Evolutionary conservation across 2,329 filamentous ascomycete genomes (phyloP), one percentile per base, ranked within the genome.

Genomic region (Cercospora sp.): DNA sequence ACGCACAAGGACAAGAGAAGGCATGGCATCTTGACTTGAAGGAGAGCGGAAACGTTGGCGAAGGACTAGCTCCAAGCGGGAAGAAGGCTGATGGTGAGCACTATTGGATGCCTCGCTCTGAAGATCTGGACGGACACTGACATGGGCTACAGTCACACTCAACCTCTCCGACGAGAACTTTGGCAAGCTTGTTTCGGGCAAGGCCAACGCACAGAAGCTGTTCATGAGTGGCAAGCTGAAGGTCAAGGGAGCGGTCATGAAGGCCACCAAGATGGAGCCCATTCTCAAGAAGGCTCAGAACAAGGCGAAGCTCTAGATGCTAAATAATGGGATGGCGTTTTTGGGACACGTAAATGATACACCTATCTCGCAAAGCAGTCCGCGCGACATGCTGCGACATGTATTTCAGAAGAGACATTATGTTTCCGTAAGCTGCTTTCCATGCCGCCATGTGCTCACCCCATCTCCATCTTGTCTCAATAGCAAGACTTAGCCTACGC

Each of bases 221-320:
- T 97, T 98, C 84, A 98, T 99, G 94, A 88, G 88, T n/a, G 95
- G 95, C 76, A 97, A 97, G 87, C 86, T 99, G 78, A 99, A 98
- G 91, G 88, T 98, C 79, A 96, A 93, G 88, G 95, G 95, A 71
- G 93, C 98, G 80, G 89, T 98, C 69, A 98, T 98, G 94, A 97
- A 97, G 88, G 91, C 95, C 42, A 97, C 94, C 69, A 97, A 96
- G 89, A 88, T 97, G 82, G 93, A 97, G 82, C 91, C 93, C 48
- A 91, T 98, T 76, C 83, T 97, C 72, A 93, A 93, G 86, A 95
- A 93, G 86, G 91, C 92, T 42, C 90, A 93, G 84, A 85, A 83
- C 76, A 91, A 92, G 86, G 87, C 92, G 74, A 96, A 96, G 87
- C 83, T 96, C 83, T 94, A 89, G 84, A 81, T 30, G 26, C 26